Base-by-base conservation (phyloP, 441 rosid genomes). In the Dalechampia spathulata region DNA sequence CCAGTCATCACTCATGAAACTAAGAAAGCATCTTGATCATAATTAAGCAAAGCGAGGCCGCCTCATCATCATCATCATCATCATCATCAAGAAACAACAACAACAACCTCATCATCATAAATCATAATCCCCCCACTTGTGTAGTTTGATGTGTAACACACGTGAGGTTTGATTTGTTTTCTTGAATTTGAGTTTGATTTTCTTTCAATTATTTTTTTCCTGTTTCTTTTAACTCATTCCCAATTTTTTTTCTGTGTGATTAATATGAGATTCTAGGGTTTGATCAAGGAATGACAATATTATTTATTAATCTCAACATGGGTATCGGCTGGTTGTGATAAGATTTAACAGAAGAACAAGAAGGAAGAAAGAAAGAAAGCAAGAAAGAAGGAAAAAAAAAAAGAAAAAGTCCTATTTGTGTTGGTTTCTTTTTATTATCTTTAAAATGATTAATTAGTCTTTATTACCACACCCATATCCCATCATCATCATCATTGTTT, bases 121-220 rank as follows among this genome's bases (percentile, higher is more conserved):
- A n/a, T n/a, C n/a, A n/a, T n/a, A n/a, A n/a, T n/a, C n/a, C n/a
- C n/a, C n/a, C n/a, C n/a, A n/a, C n/a, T n/a, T n/a, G n/a, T n/a
- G n/a, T n/a, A n/a, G n/a, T n/a, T n/a, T n/a, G n/a, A n/a, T n/a
- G n/a, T n/a, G n/a, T n/a, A n/a, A n/a, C 78, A 69, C 83, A 78
- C 83, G 82, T 80, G 89, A 83, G 86, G 78, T 74, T 80, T 78
- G 80, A 71, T 66, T 43, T n/a, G n/a, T 46, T 71, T 30, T 30
- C 34, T 30, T 65, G 73, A 58, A 57, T 61, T 69, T 65, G 78
- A 72, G 78, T 66, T 76, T 62, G 62, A 57, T 32, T 38, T 61
- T 41, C 45, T 48, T 34, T n/a, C n/a, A n/a, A n/a, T n/a, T n/a
- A n/a, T n/a, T n/a, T n/a, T n/a, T n/a, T n/a, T n/a, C n/a, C n/a